Evolutionary conservation across 768 basidiomycete genomes (phyloP).

Genomic region (Strobilomyces confusus): DNA sequence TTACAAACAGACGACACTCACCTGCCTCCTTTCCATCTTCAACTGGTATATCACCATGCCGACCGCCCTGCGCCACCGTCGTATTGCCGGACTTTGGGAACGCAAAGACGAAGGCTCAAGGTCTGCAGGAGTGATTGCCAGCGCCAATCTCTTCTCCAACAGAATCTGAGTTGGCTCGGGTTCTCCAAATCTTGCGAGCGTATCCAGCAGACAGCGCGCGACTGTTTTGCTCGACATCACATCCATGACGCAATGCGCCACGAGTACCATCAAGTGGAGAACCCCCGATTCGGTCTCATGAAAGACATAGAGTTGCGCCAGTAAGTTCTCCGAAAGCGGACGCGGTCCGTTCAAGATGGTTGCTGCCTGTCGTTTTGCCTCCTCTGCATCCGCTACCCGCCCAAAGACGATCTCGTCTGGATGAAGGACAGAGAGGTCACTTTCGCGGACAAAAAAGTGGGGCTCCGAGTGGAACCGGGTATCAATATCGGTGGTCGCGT

Average conservation of each 20-base stretch:
- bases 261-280: conserved; percentile 41
- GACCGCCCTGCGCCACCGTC: conserved; percentile 45
- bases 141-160: conserved; percentile 37
- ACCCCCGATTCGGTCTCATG: conserved; percentile 29
- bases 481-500: neutral
- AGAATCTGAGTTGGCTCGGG: conserved; percentile 14
- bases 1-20: conserved; percentile 22
- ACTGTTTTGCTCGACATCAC: conserved; percentile 41
- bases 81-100: conserved; percentile 32
- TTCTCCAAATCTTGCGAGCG: conserved; percentile 22
- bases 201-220: conserved; percentile 43
- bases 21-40: conserved; percentile 34
- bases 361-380: conserved; percentile 30
- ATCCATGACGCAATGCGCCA: conserved; percentile 51
- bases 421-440: conserved; percentile 27
- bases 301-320: conserved; percentile 42
- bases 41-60: conserved; percentile 35
- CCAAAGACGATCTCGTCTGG: conserved; percentile 40
- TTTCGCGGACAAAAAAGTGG: conserved; percentile 41
- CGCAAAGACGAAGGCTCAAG: conserved; percentile 30
- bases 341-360: conserved; percentile 33
- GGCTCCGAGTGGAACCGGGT: neutral
- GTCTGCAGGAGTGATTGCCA: conserved; percentile 37
- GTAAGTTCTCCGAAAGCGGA: conserved; percentile 39
- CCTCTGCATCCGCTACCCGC: conserved; percentile 31